phyloP scores from a whole-genome alignment of 345 rosid species.

The Balakata baccata region DNA sequence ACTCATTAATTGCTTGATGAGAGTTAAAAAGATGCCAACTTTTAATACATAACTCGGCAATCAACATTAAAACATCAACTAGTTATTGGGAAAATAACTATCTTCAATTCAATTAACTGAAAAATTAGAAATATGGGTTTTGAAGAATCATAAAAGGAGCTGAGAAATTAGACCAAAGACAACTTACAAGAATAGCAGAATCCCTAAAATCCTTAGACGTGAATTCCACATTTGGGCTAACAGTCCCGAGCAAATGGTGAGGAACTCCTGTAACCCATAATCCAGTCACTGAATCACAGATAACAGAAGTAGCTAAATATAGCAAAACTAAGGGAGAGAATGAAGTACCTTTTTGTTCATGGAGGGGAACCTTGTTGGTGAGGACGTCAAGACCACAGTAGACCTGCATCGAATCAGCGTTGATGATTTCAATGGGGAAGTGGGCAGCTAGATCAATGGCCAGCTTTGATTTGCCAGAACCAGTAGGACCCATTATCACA shows the following conservation, averaged over 20 bases:
- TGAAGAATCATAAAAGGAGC: neutral
- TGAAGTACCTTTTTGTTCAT: constrained; percentile 59
- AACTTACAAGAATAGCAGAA: constrained; percentile 67
- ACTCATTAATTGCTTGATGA: neutral
- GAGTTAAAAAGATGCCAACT: neutral
- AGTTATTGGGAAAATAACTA: neutral
- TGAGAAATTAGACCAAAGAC: neutral
- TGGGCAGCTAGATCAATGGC: constrained; percentile 77
- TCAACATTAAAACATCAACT: no score
- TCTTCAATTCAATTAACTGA: neutral
- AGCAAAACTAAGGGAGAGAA: neutral
- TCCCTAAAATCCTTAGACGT: constrained; percentile 76
- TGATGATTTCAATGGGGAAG: constrained; percentile 74
- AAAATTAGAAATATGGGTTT: neutral
- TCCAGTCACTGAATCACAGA: neutral
- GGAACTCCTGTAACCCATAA: constrained; percentile 50
- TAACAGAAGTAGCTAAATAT: neutral
- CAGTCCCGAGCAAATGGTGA: constrained; percentile 80
- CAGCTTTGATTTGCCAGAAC: constrained; percentile 81
- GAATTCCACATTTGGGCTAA: constrained; percentile 61
- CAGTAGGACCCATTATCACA: constrained; percentile 91
- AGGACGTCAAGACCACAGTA: constrained; percentile 79
- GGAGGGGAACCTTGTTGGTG: constrained; percentile 70
- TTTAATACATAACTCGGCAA: neutral
- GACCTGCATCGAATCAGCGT: constrained; percentile 98